Percentiles rank a stretch among this genome's conserved stretches.
These are phyloP conservation scores for Quercus suber DNA, from an alignment of 306 rosid genomes.

Conservation along the genomic window DNA sequence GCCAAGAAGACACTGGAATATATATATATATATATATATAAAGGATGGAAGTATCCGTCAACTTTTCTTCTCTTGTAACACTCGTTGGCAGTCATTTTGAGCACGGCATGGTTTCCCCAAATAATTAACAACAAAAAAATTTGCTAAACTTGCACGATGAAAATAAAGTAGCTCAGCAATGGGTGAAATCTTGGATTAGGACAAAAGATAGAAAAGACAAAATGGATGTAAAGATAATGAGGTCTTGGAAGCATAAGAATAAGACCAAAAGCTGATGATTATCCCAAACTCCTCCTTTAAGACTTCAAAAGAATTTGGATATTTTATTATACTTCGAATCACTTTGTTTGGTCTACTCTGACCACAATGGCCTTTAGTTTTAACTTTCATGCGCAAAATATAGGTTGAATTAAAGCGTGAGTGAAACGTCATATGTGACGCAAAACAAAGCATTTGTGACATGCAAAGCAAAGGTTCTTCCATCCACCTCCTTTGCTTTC, in stretches of 20 bases:
- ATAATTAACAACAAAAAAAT: not conserved
- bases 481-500: slow-evolving; percentile 3
- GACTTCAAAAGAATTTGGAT: not conserved
- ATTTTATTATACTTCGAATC: slow-evolving; percentile 25
- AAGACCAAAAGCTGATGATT: slow-evolving; percentile 26
- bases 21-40: no score
- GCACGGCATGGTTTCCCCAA: not conserved
- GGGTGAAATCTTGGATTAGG: no score
- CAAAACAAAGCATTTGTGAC: not conserved
- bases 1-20: not conserved
- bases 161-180: not conserved
- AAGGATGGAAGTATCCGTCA: not conserved
- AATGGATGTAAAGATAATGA: not conserved
- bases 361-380: slow-evolving; percentile 15
- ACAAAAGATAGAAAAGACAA: not conserved
- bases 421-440: slow-evolving; percentile 16
- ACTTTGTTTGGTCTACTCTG: slow-evolving; percentile 25
- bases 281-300: slow-evolving; percentile 20
- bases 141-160: not conserved
- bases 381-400: slow-evolving; percentile 24
- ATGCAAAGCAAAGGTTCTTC: not conserved
- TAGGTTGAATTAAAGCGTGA: slow-evolving; percentile 14
- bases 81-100: not conserved
- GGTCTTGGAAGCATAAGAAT: slow-evolving; percentile 12
- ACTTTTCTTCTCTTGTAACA: not conserved